A percentile compares a stretch with the other conserved stretches of the same genome.
These are phyloP conservation scores for Pelargonium cotyledonis DNA, from an alignment of 441 rosid genomes.

Conservation along the genomic window DNA sequence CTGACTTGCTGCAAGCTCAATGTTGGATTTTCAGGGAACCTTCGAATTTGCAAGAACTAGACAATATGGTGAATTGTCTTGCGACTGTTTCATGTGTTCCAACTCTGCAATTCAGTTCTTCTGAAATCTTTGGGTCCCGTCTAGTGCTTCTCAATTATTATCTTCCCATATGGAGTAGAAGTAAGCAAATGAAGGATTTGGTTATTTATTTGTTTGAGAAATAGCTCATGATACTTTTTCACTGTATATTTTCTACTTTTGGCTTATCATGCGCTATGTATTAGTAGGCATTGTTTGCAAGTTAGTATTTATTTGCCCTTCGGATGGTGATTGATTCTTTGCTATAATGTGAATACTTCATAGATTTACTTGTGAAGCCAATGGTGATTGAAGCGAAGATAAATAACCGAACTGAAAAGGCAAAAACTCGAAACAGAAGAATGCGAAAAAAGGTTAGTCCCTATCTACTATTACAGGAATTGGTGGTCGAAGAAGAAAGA, in stretches of 20 bases:
- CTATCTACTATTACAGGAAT: neutral
- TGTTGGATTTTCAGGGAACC: conserved; percentile 16
- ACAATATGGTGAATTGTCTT: neutral
- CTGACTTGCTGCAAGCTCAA: neutral
- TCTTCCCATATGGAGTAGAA: conserved; percentile 25
- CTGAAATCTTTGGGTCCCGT: conserved; percentile 35
- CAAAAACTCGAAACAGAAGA: conserved; percentile 59
- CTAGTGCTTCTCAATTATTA: conserved; percentile 21
- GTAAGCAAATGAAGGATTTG: conserved; percentile 31
- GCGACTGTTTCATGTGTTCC: conserved; percentile 30
- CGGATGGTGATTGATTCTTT: neutral
- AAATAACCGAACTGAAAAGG: conserved; percentile 43
- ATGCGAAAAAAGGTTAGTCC: conserved; percentile 52
- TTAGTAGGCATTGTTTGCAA: too few relatives aligned
- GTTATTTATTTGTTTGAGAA: neutral
- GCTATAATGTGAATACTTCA: conserved; percentile 7
- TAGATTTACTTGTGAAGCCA: conserved; percentile 31
- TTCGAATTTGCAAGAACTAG: neutral
- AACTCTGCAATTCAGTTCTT: conserved; percentile 27
- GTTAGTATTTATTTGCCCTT: neutral
- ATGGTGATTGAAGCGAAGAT: conserved; percentile 43
- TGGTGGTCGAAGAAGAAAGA: too few relatives aligned
- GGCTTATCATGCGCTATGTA: too few relatives aligned
- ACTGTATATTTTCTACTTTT: too few relatives aligned
- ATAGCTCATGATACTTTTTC: neutral